phyloP scores from a whole-genome alignment of 1,284 basidiomycete genomes.

The Ganoderma resinaceum region DNA sequence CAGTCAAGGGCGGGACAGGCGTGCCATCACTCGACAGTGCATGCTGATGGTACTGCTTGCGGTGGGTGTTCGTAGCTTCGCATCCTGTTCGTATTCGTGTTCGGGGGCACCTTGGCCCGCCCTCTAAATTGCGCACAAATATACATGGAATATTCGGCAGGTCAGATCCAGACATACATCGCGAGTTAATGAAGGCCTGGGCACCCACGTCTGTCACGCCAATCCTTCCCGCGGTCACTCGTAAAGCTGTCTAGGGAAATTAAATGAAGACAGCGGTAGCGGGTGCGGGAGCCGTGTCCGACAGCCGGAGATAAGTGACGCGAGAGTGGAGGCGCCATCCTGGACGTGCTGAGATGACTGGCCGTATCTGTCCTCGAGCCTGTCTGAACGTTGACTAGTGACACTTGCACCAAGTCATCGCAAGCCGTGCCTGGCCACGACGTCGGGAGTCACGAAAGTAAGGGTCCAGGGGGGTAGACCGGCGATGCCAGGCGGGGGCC shows the following conservation, averaged over 20 bases:
- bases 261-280: background rate
- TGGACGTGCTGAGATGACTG: background rate
- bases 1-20: background rate
- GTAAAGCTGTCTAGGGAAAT: background rate
- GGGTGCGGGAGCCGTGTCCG: background rate
- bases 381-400: background rate
- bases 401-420: background rate
- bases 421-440: background rate
- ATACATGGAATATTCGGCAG: background rate
- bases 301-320: background rate
- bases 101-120: background rate
- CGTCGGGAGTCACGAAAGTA: background rate
- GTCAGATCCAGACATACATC: background rate
- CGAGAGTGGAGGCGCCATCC: background rate
- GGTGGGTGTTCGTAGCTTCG: background rate
- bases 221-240: background rate
- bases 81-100: background rate
- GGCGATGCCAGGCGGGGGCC: background rate
- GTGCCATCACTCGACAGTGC: background rate
- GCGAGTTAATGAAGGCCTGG: background rate
- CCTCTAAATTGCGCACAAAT: background rate
- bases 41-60: background rate
- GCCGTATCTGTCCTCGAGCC: background rate
- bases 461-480: background rate
- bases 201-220: background rate